Base-by-base conservation (phyloP, 257 asterid species). In the Nicotiana otophora region DNA sequence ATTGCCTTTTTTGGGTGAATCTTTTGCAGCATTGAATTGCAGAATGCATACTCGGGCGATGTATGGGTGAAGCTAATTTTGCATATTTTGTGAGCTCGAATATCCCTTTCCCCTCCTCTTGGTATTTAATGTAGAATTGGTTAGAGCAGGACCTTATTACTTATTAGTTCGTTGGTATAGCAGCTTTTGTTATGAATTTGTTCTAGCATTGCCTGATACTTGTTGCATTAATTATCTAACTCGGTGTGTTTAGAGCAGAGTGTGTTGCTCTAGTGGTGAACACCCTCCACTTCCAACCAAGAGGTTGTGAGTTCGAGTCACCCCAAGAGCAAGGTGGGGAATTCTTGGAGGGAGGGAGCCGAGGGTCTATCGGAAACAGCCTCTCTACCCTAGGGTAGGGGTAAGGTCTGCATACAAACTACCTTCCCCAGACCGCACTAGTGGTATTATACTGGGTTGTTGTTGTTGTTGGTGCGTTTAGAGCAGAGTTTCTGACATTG, bases 11-110 rank as follows among this genome's bases (percentile, higher is more conserved):
- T 20, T 51, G 48, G 69, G 61, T 48, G 80, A 0, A 46, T 67
- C 5, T 16, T 81, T 51, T 51, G 67, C 60, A 65, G 75, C 83
- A 61, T 48, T 42, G 83, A 69, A 48, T 46, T 64, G 64, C 46
- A 65, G 61, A 48, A 51, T 42, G 74, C 20, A 16, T 23, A 5
- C 31, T 2, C 0, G 10, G 53, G 28, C 17, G 31, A 30, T 69
- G 17, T 17, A 11, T 7, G 83, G 10, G 12, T n/a, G 36, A 64
- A 10, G 10, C 64, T 15, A 80, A 23, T 42, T 64, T 4, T n/a
- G 2, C 36, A 31, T 48, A 28, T 51, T 48, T 48, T 26, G 16
- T 17, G 76, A 65, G 83, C 30, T 17, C 31, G 70, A 58, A 58
- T 34, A 57, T 60, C 14, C 69, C 42, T 58, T 63, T 7, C 58